Base-by-base conservation (phyloP, 2,329 filamentous ascomycete genomes). In the Madurella fahalii region DNA sequence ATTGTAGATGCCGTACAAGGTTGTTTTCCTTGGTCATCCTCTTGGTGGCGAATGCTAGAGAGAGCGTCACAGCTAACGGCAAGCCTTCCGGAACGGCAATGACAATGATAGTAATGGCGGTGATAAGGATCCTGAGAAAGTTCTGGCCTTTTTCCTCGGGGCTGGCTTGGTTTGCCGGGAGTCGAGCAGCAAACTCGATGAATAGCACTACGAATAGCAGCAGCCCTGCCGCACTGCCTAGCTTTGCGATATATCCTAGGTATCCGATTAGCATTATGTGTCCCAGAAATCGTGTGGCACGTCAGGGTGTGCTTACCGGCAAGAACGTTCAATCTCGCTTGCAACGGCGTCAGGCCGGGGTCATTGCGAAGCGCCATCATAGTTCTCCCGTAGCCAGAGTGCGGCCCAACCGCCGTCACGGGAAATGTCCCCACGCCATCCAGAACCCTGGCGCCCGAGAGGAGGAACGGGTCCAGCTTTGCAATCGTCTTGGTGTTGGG, bases 151-250 rank as follows among this genome's bases (percentile, higher is more conserved):
- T 90, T 48, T 79, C 71, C 0, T 81, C 74, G 1, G 83, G 72
- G 0, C 73, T 70, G 0, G 61, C 67, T 18, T 61, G 42, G 63
- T 81, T 83, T 37, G 72, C 64, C 5, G 79, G 78, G 8, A 93
- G 76, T 15, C 78, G 70, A 34, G 80, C 85, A 20, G 89, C 74
- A 67, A 91, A 93, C 64, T 89, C 85, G 74, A 93, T 89, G 64
- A 92, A 83, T 12, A 92, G 76, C 20, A 90, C 86, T 50, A 90
- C 72, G 67, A 94, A 93, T 17, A 93, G 76, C 8, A 92, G 71
- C 13, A 88, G 70, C 43, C 88, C 88, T 32, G 89, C 85, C 52
- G 82, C 82, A 62, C 86, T 83, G 30, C 80, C 80, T 32, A 75
- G 67, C 60, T 74, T 72, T 0, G 73, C 72, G 30, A 78, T 77